A percentile compares a stretch with the other conserved stretches of the same genome.
phyloP scores from a whole-genome alignment of 2,329 filamentous ascomycete genomes.

The Emericellopsis cladophorae region DNA sequence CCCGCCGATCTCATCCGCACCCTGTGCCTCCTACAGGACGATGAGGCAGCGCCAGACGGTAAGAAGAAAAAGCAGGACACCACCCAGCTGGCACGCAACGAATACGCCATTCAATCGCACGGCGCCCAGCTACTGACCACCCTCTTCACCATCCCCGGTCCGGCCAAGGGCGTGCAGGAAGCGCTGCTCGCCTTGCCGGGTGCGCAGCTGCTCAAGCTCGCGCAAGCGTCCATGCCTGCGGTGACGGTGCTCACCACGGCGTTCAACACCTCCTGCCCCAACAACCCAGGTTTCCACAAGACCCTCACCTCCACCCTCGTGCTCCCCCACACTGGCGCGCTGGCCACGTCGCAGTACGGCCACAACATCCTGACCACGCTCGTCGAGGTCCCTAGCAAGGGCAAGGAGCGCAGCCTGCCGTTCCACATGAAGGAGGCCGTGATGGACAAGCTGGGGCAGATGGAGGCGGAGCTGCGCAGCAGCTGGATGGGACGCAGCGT shows the following conservation, averaged over 20 bases:
- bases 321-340: slow-evolving; percentile 25
- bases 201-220: slow-evolving; percentile 49
- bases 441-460: slow-evolving; percentile 32
- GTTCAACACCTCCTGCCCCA: slow-evolving; percentile 30
- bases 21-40: slow-evolving; percentile 28
- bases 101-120: slow-evolving; percentile 45
- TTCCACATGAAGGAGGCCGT: slow-evolving; percentile 46
- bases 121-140: slow-evolving; percentile 70
- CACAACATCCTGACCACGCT: slow-evolving; percentile 38
- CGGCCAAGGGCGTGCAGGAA: slow-evolving; percentile 60
- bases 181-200: slow-evolving; percentile 49
- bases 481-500: slow-evolving; percentile 42
- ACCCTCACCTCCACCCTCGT: slow-evolving; percentile 33
- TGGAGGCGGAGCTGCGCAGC: slow-evolving; percentile 36
- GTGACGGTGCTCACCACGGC: slow-evolving; percentile 37
- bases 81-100: slow-evolving; percentile 40
- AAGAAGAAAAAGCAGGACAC: slow-evolving; percentile 21
- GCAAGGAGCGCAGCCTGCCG: slow-evolving; percentile 33
- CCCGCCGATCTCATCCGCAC: slow-evolving; percentile 34
- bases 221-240: slow-evolving; percentile 38
- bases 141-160: slow-evolving; percentile 63
- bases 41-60: slow-evolving; percentile 13
- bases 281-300: slow-evolving; percentile 43
- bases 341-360: slow-evolving; percentile 36
- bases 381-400: slow-evolving; percentile 34